Conservation (phyloP, 2,329 filamentous ascomycete species). For the Exophiala sideris region DNA sequence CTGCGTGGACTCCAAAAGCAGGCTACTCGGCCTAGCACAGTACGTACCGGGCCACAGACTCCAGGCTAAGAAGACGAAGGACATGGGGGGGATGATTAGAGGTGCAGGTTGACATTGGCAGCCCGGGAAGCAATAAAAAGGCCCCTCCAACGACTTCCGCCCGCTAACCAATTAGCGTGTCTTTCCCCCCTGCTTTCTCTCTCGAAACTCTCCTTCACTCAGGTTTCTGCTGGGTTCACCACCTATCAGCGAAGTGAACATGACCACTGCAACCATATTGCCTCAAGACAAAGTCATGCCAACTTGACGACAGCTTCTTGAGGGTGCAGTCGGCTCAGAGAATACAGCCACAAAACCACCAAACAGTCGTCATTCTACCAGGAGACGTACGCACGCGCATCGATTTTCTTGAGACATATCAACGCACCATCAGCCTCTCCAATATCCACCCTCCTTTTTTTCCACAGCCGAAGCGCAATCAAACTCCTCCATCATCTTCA, state of each 20-base stretch:
- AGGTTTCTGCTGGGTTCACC: neutral
- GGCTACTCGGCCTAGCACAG: neutral
- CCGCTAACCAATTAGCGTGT: slow-evolving; percentile 1
- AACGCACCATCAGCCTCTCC: neutral
- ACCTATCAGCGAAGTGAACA: neutral
- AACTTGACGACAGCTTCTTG: neutral
- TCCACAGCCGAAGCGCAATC: slow-evolving; percentile 19
- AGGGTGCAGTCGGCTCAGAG: neutral
- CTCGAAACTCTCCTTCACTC: neutral
- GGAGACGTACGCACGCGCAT: neutral
- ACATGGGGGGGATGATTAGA: neutral
- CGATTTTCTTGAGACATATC: neutral
- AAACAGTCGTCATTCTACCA: neutral
- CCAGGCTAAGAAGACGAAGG: neutral
- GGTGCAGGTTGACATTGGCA: neutral
- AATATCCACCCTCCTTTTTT: slow-evolving; percentile 7
- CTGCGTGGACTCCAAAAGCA: neutral
- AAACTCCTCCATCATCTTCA: slow-evolving; percentile 14
- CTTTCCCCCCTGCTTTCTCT: neutral
- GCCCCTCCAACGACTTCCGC: neutral
- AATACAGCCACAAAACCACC: neutral
- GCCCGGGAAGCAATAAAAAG: neutral
- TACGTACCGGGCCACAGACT: neutral
- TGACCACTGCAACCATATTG: neutral
- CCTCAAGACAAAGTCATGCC: too few species aligned